phyloP scores from a whole-genome alignment of 306 rosid species.

The Lathyrus oleraceus region DNA sequence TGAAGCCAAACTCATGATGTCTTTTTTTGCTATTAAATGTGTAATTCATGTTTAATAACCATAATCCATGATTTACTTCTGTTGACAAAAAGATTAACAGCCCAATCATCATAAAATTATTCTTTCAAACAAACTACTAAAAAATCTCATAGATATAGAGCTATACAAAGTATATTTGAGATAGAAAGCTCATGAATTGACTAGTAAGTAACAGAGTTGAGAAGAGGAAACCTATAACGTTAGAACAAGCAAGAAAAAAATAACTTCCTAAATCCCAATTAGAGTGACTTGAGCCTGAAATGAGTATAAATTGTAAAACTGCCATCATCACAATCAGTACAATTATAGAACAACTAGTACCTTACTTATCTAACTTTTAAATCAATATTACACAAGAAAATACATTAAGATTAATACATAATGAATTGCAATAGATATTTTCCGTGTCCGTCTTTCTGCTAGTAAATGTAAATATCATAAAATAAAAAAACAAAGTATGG shows the following conservation, averaged over 20 bases:
- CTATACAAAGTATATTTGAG: slow-evolving; percentile 1
- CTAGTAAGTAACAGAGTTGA: no score
- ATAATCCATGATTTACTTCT: slow-evolving; percentile 9
- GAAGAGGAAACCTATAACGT: background rate
- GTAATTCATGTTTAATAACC: background rate
- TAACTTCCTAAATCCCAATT: slow-evolving; percentile 6
- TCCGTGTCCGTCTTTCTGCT: background rate
- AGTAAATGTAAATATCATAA: background rate
- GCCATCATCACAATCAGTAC: background rate
- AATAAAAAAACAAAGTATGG: slow-evolving; percentile 17
- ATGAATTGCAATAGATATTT: background rate
- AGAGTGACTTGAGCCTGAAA: slow-evolving; percentile 16
- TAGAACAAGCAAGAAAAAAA: background rate
- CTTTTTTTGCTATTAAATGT: slow-evolving; percentile 24
- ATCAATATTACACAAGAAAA: background rate
- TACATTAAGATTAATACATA: background rate
- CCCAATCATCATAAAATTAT: slow-evolving; percentile 5
- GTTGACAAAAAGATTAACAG: background rate
- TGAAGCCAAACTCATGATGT: slow-evolving; percentile 10
- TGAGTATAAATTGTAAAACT: background rate
- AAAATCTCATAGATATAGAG: slow-evolving; percentile 18
- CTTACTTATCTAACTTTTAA: slow-evolving; percentile 20
- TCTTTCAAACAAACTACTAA: background rate
- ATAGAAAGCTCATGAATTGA: no score
- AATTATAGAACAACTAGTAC: background rate